Evolutionary conservation across 148 eudicot species (phyloP).

Genomic region (Polygonum aviculare): DNA sequence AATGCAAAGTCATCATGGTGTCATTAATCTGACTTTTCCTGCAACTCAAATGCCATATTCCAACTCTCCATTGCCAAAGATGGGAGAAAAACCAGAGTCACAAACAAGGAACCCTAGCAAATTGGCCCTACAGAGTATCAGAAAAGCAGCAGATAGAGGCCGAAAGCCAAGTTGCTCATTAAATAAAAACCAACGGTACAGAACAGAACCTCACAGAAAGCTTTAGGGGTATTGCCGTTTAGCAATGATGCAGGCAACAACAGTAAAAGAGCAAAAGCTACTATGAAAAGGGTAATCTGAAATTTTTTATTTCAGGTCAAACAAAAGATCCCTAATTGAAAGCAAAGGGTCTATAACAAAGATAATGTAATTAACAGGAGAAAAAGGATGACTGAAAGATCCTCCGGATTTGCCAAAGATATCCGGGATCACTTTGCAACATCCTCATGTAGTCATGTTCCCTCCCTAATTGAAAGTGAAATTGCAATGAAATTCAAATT

Average conservation of each 20-base stretch:
- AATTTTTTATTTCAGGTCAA: constrained; percentile 6
- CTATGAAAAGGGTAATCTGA: neutral
- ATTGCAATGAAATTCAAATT: neutral
- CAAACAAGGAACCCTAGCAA: neutral
- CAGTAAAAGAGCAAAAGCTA: neutral
- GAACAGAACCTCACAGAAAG: neutral
- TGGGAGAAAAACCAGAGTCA: neutral
- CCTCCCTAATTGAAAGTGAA: neutral
- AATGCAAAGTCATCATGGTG: neutral
- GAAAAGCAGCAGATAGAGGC: neutral
- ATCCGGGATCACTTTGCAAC: constrained; percentile 5
- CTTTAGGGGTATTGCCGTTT: neutral
- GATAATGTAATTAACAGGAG: constrained; percentile 7
- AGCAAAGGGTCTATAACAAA: neutral
- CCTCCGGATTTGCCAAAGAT: neutral
- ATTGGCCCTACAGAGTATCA: neutral
- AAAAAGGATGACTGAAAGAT: neutral
- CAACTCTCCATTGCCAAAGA: neutral
- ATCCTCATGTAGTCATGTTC: neutral
- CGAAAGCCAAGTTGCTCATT: neutral
- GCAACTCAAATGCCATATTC: neutral
- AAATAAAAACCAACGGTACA: neutral
- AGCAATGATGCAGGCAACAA: neutral
- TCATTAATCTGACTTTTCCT: neutral
- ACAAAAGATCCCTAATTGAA: constrained; percentile 7